Evolutionary conservation across 306 rosid species (phyloP).

Genomic region (Vigna unguiculata): DNA sequence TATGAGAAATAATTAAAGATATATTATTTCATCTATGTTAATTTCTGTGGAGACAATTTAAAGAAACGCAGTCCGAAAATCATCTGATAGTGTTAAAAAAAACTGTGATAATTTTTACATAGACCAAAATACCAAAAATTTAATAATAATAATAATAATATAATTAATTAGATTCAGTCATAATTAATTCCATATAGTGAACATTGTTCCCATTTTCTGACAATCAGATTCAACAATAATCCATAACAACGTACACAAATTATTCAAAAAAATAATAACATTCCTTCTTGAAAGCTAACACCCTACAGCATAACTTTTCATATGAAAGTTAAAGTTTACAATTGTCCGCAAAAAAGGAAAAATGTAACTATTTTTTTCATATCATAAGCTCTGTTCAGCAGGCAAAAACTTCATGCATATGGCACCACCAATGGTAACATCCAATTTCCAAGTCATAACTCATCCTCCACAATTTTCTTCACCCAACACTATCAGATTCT

Average conservation of each 20-base stretch:
- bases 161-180: too few relatives aligned
- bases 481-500: constrained; percentile 5
- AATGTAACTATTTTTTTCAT: not conserved
- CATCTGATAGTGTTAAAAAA: too few relatives aligned
- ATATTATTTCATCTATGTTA: too few relatives aligned
- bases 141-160: too few relatives aligned
- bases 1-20: too few relatives aligned
- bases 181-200: too few relatives aligned
- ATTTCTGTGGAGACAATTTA: too few relatives aligned
- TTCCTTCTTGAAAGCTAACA: constrained; percentile 18
- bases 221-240: not conserved
- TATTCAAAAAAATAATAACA: not conserved
- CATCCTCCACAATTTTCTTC: constrained; percentile 15
- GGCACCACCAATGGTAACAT: constrained; percentile 9
- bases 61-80: too few relatives aligned
- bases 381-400: too few relatives aligned
- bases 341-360: constrained; percentile 2
- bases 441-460: constrained; percentile 13
- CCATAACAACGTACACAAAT: constrained; percentile 11
- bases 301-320: constrained; percentile 27
- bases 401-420: too few relatives aligned
- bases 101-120: too few relatives aligned
- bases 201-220: not conserved
- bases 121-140: too few relatives aligned
- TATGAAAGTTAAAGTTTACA: constrained; percentile 28